Conservation (phyloP, 2,329 filamentous ascomycete species). For the Zopfia rhizophila region DNA sequence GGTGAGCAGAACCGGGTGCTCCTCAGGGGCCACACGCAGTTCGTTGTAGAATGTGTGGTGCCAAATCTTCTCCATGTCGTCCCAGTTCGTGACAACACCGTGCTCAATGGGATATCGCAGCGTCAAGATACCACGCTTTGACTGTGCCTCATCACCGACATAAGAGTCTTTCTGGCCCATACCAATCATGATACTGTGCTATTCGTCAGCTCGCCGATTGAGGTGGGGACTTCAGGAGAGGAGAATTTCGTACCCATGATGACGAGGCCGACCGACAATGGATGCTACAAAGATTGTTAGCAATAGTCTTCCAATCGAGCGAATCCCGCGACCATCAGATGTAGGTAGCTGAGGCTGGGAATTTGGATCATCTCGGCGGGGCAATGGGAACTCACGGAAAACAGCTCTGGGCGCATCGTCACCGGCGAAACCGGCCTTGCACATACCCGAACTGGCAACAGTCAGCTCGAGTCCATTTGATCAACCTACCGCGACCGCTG, state of each 20-base stretch:
- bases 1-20: constrained; percentile 99
- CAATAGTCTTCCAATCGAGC: constrained; percentile 27
- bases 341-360: constrained; percentile 2
- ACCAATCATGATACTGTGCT: constrained; percentile 97
- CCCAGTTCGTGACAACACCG: constrained; percentile 99
- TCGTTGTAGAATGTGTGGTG: constrained; percentile 99
- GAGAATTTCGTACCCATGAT: constrained; percentile 87
- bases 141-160: constrained; percentile 99
- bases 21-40: constrained; percentile 99
- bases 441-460: constrained; percentile 93
- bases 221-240: constrained; percentile 26
- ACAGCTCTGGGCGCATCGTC: constrained; percentile 99
- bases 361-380: constrained; percentile 32
- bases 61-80: constrained; percentile 99
- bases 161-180: constrained; percentile 99
- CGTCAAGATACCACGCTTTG: constrained; percentile 99
- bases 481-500: constrained; percentile 31
- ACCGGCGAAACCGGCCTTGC: constrained; percentile 99
- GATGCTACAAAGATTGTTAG: constrained; percentile 72
- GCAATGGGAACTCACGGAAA: constrained; percentile 85
- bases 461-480: constrained; percentile 49
- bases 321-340: neutral
- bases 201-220: constrained; percentile 51
- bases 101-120: constrained; percentile 99
- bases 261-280: constrained; percentile 99